These are phyloP conservation scores for Wickerhamiella shivajii DNA, from an alignment of 805 yeast genomes.

Conservation along the genomic window DNA sequence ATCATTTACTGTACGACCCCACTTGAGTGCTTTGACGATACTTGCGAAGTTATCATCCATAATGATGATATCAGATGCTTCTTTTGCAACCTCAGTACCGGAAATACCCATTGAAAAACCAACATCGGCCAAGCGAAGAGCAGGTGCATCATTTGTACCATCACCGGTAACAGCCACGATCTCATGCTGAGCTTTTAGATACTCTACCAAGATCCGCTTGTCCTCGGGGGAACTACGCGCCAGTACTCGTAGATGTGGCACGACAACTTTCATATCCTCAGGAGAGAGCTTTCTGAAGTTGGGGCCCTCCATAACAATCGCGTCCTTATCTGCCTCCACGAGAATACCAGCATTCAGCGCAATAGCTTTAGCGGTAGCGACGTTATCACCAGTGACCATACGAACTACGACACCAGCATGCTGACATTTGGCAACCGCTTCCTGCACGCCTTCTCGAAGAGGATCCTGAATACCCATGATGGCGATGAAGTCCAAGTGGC, in stretches of 20 bases:
- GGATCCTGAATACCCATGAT: constrained; percentile 95
- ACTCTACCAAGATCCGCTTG: constrained; percentile 71
- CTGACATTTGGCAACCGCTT: constrained; percentile 75
- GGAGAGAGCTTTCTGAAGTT: constrained; percentile 53
- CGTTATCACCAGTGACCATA: constrained; percentile 97
- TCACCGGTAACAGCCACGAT: constrained; percentile 99
- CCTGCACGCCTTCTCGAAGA: constrained; percentile 73
- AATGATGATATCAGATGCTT: constrained; percentile 82
- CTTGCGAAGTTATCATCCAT: constrained; percentile 92
- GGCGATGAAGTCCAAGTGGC: constrained; percentile 41
- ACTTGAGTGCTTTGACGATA: constrained; percentile 89
- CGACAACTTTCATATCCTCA: constrained; percentile 40
- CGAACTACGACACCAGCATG: constrained; percentile 88
- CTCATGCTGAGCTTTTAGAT: constrained; percentile 65
- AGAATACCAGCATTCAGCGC: constrained; percentile 71
- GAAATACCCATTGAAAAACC: constrained; percentile 98
- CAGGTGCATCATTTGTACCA: constrained; percentile 98
- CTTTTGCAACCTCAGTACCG: constrained; percentile 98
- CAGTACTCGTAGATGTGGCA: constrained; percentile 67
- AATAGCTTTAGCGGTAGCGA: constrained; percentile 83
- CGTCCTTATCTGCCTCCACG: constrained; percentile 36
- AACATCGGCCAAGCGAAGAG: constrained; percentile 88
- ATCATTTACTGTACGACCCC: constrained; percentile 96
- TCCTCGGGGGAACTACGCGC: constrained; percentile 97
- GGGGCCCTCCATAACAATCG: constrained; percentile 86